Evolutionary conservation across 495 filamentous ascomycete species (phyloP).

Genomic region (Penicillium bovifimosum): DNA sequence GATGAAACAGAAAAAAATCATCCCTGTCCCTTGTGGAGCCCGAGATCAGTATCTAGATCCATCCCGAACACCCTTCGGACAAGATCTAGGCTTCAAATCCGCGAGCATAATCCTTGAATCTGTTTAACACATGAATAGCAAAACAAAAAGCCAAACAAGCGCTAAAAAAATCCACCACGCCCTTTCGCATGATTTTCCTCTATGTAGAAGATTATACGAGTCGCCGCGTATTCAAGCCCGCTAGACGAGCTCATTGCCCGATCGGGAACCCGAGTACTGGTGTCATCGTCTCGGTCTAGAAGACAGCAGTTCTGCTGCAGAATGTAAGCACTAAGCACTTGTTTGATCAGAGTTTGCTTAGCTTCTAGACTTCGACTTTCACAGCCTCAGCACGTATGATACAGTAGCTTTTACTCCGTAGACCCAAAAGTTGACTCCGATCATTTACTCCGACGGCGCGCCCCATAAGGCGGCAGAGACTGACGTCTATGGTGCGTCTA

Average conservation of each 20-base stretch:
- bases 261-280: background rate
- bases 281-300: background rate
- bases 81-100: background rate
- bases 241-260: background rate
- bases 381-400: background rate
- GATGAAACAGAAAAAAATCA: too few species aligned
- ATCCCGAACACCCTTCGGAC: background rate
- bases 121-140: background rate
- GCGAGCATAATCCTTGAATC: background rate
- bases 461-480: slow-evolving; percentile 2
- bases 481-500: slow-evolving; percentile 10
- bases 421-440: slow-evolving; percentile 7
- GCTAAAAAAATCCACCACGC: background rate
- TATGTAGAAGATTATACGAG: background rate
- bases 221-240: background rate
- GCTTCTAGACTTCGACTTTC: too few species aligned
- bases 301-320: background rate
- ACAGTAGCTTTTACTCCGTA: background rate
- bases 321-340: background rate
- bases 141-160: background rate
- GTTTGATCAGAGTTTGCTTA: background rate
- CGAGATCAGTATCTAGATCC: background rate
- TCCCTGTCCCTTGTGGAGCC: background rate
- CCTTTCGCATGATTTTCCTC: background rate
- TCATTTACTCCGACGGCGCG: slow-evolving; percentile 5